Conservation (phyloP, 208 protist genomes). For the Strigomonas galati region DNA sequence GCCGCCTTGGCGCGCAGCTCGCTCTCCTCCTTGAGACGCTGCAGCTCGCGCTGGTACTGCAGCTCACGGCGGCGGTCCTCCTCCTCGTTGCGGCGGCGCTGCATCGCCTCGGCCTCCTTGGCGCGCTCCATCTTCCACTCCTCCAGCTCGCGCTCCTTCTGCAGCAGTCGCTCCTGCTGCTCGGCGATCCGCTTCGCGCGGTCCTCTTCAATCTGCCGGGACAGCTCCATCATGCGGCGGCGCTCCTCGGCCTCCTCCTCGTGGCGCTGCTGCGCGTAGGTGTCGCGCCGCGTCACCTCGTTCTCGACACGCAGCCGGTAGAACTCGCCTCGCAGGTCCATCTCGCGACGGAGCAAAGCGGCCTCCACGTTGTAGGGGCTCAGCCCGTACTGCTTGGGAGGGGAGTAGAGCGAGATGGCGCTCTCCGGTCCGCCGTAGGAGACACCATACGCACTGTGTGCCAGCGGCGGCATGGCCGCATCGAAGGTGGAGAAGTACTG, state of each 20-base stretch:
- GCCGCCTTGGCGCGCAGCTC: constrained; percentile 26
- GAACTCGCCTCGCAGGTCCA: constrained; percentile 61
- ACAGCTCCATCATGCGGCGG: constrained; percentile 39
- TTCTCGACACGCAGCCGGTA: constrained; percentile 48
- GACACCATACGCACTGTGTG: constrained; percentile 7
- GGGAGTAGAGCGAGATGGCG: background rate
- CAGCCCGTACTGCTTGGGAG: background rate
- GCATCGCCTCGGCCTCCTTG: constrained; percentile 45
- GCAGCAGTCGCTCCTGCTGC: constrained; percentile 64
- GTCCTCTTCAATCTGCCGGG: constrained; percentile 55
- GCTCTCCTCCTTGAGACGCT: constrained; percentile 61
- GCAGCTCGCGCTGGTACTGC: constrained; percentile 66
- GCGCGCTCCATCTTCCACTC: constrained; percentile 75
- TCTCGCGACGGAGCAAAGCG: constrained; percentile 55
- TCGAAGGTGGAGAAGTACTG: constrained; percentile 26
- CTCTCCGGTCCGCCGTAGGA: constrained; percentile 2
- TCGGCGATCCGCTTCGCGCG: constrained; percentile 53
- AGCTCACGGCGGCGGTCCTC: constrained; percentile 72
- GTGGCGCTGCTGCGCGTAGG: constrained; percentile 34
- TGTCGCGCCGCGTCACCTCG: constrained; percentile 35
- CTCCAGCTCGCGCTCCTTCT: constrained; percentile 75
- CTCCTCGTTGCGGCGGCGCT: constrained; percentile 43
- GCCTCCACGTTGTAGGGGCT: constrained; percentile 34
- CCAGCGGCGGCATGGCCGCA: constrained; percentile 57
- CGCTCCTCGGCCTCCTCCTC: constrained; percentile 56